phyloP scores from a whole-genome alignment of 1,284 basidiomycete genomes.

The Xerocomus tenax region DNA sequence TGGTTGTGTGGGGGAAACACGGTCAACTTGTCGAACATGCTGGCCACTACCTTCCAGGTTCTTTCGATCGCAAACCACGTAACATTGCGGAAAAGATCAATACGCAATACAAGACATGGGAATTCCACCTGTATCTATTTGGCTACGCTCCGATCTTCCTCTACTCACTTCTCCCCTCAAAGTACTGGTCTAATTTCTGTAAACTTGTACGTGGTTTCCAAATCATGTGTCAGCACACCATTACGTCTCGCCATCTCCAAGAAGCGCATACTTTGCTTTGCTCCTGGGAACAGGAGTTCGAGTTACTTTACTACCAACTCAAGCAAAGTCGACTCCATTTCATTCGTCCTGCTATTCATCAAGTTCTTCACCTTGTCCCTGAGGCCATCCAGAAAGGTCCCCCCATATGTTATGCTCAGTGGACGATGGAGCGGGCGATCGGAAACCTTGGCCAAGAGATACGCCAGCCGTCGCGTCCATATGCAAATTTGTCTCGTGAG shows the following conservation, averaged over 20 bases:
- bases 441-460: conserved; percentile 10
- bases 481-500: neutral
- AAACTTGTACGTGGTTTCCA: neutral
- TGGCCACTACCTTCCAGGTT: neutral
- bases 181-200: neutral
- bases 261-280: neutral
- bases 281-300: neutral
- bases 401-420: conserved; percentile 11
- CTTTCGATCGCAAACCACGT: neutral
- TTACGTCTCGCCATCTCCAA: neutral
- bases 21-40: neutral
- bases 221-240: conserved; percentile 2
- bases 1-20: neutral
- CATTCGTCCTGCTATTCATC: neutral
- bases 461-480: neutral
- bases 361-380: neutral
- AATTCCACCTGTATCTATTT: neutral
- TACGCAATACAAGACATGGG: conserved; percentile 5
- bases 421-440: conserved; percentile 12
- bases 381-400: conserved; percentile 4
- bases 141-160: neutral
- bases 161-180: neutral
- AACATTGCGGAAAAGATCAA: conserved; percentile 9
- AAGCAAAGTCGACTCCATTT: neutral
- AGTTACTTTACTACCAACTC: neutral